phyloP scores from a whole-genome alignment of 805 yeast genomes.

The Zygosaccharomyces rouxii region DNA sequence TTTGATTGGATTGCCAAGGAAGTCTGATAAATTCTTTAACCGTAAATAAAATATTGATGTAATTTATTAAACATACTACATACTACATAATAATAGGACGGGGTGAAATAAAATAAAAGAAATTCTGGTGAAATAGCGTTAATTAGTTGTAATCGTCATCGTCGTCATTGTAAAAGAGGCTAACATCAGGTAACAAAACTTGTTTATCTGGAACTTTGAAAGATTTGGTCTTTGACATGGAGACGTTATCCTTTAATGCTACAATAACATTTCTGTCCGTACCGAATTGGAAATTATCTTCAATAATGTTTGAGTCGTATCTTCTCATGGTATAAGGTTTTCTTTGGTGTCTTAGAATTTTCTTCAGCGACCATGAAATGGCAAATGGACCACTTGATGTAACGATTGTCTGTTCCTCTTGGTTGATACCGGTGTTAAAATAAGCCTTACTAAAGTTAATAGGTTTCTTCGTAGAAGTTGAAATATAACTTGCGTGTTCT shows the following conservation, averaged over 20 bases:
- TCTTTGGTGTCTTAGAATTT: slow-evolving; percentile 49
- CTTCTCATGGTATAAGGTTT: slow-evolving; percentile 61
- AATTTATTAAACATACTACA: background rate
- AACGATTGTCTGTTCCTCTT: slow-evolving; percentile 66
- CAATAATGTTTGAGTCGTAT: slow-evolving; percentile 58
- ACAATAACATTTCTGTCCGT: slow-evolving; percentile 66
- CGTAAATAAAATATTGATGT: slow-evolving; percentile 8
- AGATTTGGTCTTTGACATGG: slow-evolving; percentile 56
- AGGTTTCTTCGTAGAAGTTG: slow-evolving; percentile 43
- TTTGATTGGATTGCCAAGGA: slow-evolving; percentile 45
- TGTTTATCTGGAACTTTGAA: slow-evolving; percentile 55
- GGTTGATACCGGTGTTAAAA: slow-evolving; percentile 66
- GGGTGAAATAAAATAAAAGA: background rate
- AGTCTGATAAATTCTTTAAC: slow-evolving; percentile 15
- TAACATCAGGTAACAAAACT: slow-evolving; percentile 23
- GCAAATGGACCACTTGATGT: slow-evolving; percentile 81
- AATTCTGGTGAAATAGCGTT: background rate
- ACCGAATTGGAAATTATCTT: slow-evolving; percentile 75
- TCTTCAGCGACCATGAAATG: slow-evolving; percentile 70
- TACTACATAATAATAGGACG: background rate
- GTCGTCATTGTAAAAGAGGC: slow-evolving; percentile 12
- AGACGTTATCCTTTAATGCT: slow-evolving; percentile 72
- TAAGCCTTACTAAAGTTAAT: slow-evolving; percentile 66
- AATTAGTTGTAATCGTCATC: slow-evolving; percentile 6
- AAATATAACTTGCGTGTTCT: slow-evolving; percentile 64